These are phyloP conservation scores for Sarcodon aspratus DNA, from an alignment of 768 basidiomycete species.

Conservation along the genomic window DNA sequence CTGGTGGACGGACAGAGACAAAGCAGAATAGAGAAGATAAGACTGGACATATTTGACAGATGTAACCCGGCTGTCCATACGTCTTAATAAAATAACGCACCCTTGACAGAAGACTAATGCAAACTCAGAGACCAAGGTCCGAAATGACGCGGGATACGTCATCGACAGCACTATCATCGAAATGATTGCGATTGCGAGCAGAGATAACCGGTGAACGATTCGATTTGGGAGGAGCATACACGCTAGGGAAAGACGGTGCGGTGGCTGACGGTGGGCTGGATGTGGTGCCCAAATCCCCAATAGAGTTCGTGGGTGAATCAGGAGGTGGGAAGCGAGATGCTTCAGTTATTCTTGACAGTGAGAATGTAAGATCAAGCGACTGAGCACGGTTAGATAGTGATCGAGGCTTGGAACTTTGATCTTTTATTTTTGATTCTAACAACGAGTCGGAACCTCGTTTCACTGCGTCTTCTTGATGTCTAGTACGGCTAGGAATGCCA, in stretches of 20 bases:
- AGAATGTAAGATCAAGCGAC: slow-evolving; percentile 79
- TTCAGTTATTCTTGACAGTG: slow-evolving; percentile 74
- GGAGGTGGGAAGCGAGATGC: slow-evolving; percentile 48
- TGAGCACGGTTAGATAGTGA: slow-evolving; percentile 82
- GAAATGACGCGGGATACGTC: slow-evolving; percentile 73
- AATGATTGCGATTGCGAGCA: slow-evolving; percentile 16
- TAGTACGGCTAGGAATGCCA: slow-evolving; percentile 54
- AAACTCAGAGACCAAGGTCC: slow-evolving; percentile 22
- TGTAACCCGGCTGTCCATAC: too few relatives aligned
- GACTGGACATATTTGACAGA: too few relatives aligned
- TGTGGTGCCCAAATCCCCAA: slow-evolving; percentile 61
- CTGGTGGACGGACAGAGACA: too few relatives aligned
- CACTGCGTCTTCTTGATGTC: slow-evolving; percentile 63
- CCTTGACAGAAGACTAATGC: too few relatives aligned
- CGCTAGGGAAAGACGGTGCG: slow-evolving; percentile 76
- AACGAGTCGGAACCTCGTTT: slow-evolving; percentile 81
- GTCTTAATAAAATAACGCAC: too few relatives aligned
- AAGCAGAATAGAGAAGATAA: too few relatives aligned
- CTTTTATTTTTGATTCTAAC: slow-evolving; percentile 75
- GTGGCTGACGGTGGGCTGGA: slow-evolving; percentile 73
- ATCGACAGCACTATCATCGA: slow-evolving; percentile 46
- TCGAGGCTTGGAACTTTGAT: slow-evolving; percentile 64
- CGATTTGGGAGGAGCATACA: slow-evolving; percentile 57
- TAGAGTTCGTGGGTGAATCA: slow-evolving; percentile 74
- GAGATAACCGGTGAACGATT: slow-evolving; percentile 20